A percentile compares a stretch with the other conserved stretches of the same genome.
These are phyloP conservation scores for Auricularia heimuer DNA, from an alignment of 768 basidiomycete genomes.

Conservation along the genomic window DNA sequence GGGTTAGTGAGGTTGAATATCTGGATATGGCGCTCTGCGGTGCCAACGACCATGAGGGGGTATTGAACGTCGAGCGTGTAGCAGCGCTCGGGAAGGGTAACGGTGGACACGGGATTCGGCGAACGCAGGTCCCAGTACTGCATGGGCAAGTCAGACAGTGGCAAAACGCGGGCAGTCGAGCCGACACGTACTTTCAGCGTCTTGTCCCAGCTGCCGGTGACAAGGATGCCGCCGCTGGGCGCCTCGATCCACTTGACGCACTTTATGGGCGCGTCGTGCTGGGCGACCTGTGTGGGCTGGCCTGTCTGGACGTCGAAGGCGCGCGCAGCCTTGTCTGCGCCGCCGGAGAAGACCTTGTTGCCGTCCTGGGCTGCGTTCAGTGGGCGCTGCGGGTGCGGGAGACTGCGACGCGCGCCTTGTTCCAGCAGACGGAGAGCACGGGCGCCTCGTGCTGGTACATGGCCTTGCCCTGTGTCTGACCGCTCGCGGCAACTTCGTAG, in stretches of 20 bases:
- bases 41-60: constrained; percentile 83
- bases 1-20: constrained; percentile 84
- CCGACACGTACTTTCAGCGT: constrained; percentile 66
- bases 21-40: constrained; percentile 85
- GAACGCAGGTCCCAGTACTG: constrained; percentile 92
- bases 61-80: constrained; percentile 79
- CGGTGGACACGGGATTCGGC: constrained; percentile 63
- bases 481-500: constrained; percentile 73
- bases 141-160: neutral
- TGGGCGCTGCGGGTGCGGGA: neutral
- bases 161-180: neutral
- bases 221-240: constrained; percentile 58
- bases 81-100: constrained; percentile 82
- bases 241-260: constrained; percentile 75
- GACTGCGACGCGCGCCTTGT: constrained; percentile 46
- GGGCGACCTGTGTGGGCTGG: constrained; percentile 71
- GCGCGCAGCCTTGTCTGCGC: constrained; percentile 91
- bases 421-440: constrained; percentile 83
- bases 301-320: constrained; percentile 87
- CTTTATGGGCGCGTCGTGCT: constrained; percentile 84
- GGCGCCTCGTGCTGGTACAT: constrained; percentile 88
- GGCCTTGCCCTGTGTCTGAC: constrained; percentile 77
- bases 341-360: constrained; percentile 82
- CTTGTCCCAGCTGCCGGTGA: constrained; percentile 97
- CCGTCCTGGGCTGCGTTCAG: constrained; percentile 52